Evolutionary conservation across 257 asterid genomes (phyloP), one percentile per base, ranked within the genome.

Genomic region (Jacaranda copaia): DNA sequence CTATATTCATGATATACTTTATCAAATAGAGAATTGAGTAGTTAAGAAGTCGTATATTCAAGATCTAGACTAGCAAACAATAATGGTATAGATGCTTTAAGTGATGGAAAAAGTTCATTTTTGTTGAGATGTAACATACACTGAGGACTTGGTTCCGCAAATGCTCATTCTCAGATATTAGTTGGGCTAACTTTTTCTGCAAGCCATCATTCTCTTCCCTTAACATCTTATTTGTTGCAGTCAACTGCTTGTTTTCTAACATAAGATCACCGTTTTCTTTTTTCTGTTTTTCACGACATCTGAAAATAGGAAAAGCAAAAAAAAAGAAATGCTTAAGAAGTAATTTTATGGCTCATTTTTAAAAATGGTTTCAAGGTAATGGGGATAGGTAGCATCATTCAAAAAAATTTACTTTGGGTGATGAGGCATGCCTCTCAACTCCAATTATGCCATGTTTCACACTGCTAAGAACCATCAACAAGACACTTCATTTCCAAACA

Each of bases 241-340:
- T 14, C 71, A 88, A 61, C 45, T 71, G 77, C 81, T 64, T 78
- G 77, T 79, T 87, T 65, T 84, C 81, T 11, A 16, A 64, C 6
- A 38, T 78, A 62, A 74, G 76, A 7, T 66, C 76, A 3, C 46
- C 56, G 18, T 20, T 70, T 73, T 70, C 88, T 73, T 78, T 88
- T 76, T 52, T 75, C 75, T 82, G 83, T 81, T 78, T 84, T 55
- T 83, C 84, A 32, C 84, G 87, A 38, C 84, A 57, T 81, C 91
- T 88, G 76, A 40, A 69, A 60, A 63, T 40, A 43, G 58, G 52
- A 39, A 45, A 67, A 75, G 43, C 57, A 74, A 68, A 11, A 56
- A 56, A 6, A 70, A 20, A 79, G 9, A 55, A 67, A 59, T 48
- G 43, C 53, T 18, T 60, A 53, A 58, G 16, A 67, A 66, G 25